A percentile compares a stretch with the other conserved stretches of the same genome.
These are phyloP conservation scores for Phytophthora colocasiae DNA, from an alignment of 352 stramenopile genomes.

Conservation along the genomic window DNA sequence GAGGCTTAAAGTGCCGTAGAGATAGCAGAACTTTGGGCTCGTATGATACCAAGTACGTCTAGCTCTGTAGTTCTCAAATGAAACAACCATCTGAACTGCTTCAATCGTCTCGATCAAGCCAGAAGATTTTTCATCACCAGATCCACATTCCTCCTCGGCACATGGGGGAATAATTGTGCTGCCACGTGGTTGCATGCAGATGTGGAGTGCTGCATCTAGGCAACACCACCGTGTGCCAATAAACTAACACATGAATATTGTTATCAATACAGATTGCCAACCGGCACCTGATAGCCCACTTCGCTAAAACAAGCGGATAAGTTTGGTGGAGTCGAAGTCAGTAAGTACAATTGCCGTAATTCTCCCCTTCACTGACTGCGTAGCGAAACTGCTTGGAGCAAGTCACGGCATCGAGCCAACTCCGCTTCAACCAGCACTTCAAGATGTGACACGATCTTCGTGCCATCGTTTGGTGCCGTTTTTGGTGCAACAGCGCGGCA, in stretches of 20 bases:
- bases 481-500: background rate
- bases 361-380: background rate
- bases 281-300: background rate
- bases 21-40: no score
- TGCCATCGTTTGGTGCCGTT: slow-evolving; percentile 15
- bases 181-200: slow-evolving; percentile 4
- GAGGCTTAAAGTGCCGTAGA: no score
- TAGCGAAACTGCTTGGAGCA: background rate
- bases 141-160: slow-evolving; percentile 17
- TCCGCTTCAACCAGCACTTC: slow-evolving; percentile 24
- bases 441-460: slow-evolving; percentile 31
- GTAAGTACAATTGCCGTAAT: background rate
- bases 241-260: background rate
- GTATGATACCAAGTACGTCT: no score
- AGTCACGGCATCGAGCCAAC: slow-evolving; percentile 14
- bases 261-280: no score
- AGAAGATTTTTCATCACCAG: slow-evolving; percentile 15
- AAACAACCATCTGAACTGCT: slow-evolving; percentile 33
- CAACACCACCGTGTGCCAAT: slow-evolving; percentile 14
- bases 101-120: slow-evolving; percentile 27
- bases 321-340: slow-evolving; percentile 3
- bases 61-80: slow-evolving; percentile 8
- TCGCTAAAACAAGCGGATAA: slow-evolving; percentile 25
- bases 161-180: slow-evolving; percentile 10
- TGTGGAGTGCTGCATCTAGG: background rate